Percentiles rank a stretch among this genome's conserved stretches.
Conservation (phyloP, 805 yeast genomes). For the Saturnispora hagleri region DNA sequence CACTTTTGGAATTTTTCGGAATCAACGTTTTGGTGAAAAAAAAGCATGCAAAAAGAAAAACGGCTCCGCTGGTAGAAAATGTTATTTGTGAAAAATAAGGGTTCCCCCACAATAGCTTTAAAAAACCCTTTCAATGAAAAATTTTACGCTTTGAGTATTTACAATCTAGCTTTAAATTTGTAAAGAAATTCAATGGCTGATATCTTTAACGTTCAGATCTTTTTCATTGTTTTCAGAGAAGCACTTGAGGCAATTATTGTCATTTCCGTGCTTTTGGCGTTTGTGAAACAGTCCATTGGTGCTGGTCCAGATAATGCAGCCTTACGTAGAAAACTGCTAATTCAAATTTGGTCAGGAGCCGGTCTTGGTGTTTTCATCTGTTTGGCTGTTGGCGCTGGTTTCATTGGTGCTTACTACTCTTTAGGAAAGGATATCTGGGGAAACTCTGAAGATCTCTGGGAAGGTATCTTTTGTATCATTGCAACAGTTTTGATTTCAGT, state of each 20-base stretch:
- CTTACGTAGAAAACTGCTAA: slow-evolving; percentile 33
- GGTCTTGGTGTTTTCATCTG: slow-evolving; percentile 65
- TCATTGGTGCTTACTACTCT: slow-evolving; percentile 87
- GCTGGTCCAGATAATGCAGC: slow-evolving; percentile 30
- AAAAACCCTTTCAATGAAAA: not conserved
- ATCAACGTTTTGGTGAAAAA: too few relatives aligned
- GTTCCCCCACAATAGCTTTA: not conserved
- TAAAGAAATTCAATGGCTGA: slow-evolving; percentile 17
- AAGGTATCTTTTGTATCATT: slow-evolving; percentile 85
- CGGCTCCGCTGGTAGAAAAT: not conserved
- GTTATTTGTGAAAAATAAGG: not conserved
- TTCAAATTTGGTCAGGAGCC: slow-evolving; percentile 85
- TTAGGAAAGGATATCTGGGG: slow-evolving; percentile 80
- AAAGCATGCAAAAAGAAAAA: not conserved
- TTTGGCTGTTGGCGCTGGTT: slow-evolving; percentile 80
- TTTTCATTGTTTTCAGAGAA: slow-evolving; percentile 90
- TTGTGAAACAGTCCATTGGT: slow-evolving; percentile 83
- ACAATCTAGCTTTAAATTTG: not conserved
- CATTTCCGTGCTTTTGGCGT: slow-evolving; percentile 84
- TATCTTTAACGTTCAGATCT: slow-evolving; percentile 65
- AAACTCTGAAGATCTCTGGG: slow-evolving; percentile 88
- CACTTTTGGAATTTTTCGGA: not conserved
- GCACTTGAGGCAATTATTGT: slow-evolving; percentile 86
- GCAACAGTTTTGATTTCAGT: slow-evolving; percentile 82
- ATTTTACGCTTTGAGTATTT: not conserved